These are phyloP conservation scores for Gentiana straminea DNA, from an alignment of 257 asterid species.

Conservation along the genomic window DNA sequence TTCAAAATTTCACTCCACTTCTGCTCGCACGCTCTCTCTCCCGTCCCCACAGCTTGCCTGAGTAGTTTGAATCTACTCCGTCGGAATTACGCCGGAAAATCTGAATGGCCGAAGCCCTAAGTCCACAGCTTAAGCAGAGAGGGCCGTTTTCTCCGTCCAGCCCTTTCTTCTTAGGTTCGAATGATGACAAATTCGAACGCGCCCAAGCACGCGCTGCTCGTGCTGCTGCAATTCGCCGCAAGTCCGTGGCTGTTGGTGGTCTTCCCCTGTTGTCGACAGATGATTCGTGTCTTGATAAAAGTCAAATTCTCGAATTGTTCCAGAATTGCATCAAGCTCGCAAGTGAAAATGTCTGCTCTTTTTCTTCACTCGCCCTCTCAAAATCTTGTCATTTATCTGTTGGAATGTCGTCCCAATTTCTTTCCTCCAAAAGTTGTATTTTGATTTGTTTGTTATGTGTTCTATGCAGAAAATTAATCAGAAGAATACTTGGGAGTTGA, in stretches of 20 bases:
- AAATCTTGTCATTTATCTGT: not conserved
- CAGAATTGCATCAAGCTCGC: constrained; percentile 95
- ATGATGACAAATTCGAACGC: constrained; percentile 83
- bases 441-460: too few relatives aligned
- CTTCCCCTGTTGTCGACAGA: constrained; percentile 8
- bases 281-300: constrained; percentile 53
- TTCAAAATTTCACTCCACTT: too few relatives aligned
- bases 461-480: constrained; percentile 75
- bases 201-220: constrained; percentile 97
- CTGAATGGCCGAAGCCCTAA: constrained; percentile 56
- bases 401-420: not conserved
- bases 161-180: constrained; percentile 76
- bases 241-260: constrained; percentile 25
- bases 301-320: constrained; percentile 74
- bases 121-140: constrained; percentile 63
- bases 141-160: constrained; percentile 62
- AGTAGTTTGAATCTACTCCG: too few relatives aligned
- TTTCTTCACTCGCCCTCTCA: not conserved
- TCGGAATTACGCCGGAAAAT: not conserved
- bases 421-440: not conserved
- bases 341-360: constrained; percentile 61
- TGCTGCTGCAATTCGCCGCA: constrained; percentile 85
- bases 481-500: constrained; percentile 96
- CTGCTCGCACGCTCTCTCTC: too few relatives aligned
- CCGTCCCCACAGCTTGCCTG: too few relatives aligned